Conservation (phyloP, 2,329 filamentous ascomycete genomes). For the Xylaria sp. region DNA sequence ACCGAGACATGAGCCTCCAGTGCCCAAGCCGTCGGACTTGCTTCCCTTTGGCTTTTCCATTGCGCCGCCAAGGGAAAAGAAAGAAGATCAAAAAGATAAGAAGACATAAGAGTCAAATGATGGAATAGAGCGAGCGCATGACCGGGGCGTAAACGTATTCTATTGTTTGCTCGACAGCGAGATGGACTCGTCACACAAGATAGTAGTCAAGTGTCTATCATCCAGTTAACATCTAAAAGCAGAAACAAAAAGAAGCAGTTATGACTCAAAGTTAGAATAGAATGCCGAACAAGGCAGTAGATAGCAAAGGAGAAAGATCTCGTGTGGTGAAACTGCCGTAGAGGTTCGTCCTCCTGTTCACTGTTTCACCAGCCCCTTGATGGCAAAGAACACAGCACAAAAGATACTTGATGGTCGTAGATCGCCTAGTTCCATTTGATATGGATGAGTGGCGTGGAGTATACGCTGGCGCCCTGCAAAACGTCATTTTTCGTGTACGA, state of each 20-base stretch:
- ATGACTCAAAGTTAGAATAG: not conserved
- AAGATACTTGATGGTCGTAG: not conserved
- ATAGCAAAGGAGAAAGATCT: not conserved
- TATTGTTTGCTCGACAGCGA: not conserved
- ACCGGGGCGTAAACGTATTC: too few relatives aligned
- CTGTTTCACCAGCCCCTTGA: not conserved
- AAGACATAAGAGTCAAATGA: not conserved
- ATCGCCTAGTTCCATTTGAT: slow-evolving; percentile 17
- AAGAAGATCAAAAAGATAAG: not conserved
- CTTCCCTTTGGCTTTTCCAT: not conserved
- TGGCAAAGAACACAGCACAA: not conserved
- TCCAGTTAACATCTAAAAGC: not conserved
- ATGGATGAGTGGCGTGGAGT: slow-evolving; percentile 19
- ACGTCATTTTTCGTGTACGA: slow-evolving; percentile 19
- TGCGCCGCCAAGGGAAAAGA: not conserved
- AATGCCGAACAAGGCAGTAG: not conserved
- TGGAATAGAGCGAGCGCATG: not conserved
- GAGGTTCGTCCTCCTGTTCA: not conserved
- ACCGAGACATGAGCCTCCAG: too few relatives aligned
- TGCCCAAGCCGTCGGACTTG: not conserved
- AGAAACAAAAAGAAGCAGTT: too few relatives aligned
- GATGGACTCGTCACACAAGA: slow-evolving; percentile 12
- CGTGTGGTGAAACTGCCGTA: not conserved
- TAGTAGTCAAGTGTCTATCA: not conserved
- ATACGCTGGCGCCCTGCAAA: not conserved